Evolutionary conservation across 768 basidiomycete genomes (phyloP).

Genomic region (Auriscalpium orientale): DNA sequence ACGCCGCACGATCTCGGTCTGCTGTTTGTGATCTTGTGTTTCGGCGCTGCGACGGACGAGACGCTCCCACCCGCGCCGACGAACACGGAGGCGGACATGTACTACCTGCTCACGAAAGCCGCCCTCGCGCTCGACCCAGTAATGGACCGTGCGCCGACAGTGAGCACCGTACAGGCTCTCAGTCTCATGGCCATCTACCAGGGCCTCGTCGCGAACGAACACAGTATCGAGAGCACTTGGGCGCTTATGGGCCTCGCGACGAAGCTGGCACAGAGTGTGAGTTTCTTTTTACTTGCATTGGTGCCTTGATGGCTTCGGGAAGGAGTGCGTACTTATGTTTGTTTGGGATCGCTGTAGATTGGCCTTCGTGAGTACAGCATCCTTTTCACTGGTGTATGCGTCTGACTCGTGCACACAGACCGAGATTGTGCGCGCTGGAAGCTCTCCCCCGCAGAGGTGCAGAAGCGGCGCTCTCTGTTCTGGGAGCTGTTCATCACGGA

Average conservation of each 20-base stretch:
- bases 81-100: slow-evolving; percentile 43
- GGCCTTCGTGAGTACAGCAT: slow-evolving; percentile 46
- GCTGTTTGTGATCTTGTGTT: slow-evolving; percentile 5
- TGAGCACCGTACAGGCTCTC: slow-evolving; percentile 60
- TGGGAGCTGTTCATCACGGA: slow-evolving; percentile 74
- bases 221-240: slow-evolving; percentile 67
- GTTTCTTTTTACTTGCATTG: slow-evolving; percentile 21
- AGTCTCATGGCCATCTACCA: slow-evolving; percentile 66
- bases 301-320: neutral
- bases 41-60: slow-evolving; percentile 5
- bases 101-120: slow-evolving; percentile 54
- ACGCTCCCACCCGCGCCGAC: slow-evolving; percentile 33
- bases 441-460: slow-evolving; percentile 50
- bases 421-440: slow-evolving; percentile 70
- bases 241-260: slow-evolving; percentile 56
- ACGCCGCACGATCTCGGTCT: slow-evolving; percentile 8
- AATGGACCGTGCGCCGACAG: slow-evolving; percentile 62
- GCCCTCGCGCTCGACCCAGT: slow-evolving; percentile 62
- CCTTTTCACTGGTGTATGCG: neutral
- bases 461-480: slow-evolving; percentile 63
- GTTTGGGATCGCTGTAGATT: slow-evolving; percentile 32
- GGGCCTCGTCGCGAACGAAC: slow-evolving; percentile 57
- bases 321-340: neutral
- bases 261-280: slow-evolving; percentile 61
- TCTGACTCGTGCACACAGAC: slow-evolving; percentile 30